Conservation (phyloP, 768 basidiomycete genomes). For the Leccinellum albellum region DNA sequence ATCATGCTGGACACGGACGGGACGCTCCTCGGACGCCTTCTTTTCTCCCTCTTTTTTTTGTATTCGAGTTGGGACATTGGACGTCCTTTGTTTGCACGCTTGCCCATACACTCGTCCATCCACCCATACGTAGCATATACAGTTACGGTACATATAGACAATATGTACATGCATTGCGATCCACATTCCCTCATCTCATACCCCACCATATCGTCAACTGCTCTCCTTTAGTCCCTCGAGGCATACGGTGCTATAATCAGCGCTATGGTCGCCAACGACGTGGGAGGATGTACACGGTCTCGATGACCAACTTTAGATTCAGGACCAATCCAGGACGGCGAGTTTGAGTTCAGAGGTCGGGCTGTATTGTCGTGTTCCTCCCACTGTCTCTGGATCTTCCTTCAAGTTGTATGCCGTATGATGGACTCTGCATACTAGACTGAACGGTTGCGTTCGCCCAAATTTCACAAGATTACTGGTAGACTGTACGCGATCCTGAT, state of each 20-base stretch:
- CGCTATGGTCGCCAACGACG: neutral
- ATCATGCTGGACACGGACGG: neutral
- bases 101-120: neutral
- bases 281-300: neutral
- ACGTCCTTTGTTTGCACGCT: neutral
- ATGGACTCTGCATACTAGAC: too few relatives aligned
- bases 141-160: neutral
- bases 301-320: neutral
- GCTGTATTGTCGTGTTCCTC: neutral
- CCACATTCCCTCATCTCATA: neutral
- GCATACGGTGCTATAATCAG: too few relatives aligned
- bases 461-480: too few relatives aligned
- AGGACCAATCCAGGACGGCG: too few relatives aligned
- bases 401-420: too few relatives aligned
- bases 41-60: neutral
- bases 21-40: neutral
- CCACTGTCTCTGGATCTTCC: neutral
- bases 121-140: neutral
- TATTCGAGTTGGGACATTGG: neutral
- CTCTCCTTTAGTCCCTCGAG: too few relatives aligned
- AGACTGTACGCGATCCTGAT: too few relatives aligned
- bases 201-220: too few relatives aligned
- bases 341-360: neutral
- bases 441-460: too few relatives aligned
- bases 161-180: neutral